Conservation (phyloP, 495 filamentous ascomycete species). For the Hypoxylon subgilvum region DNA sequence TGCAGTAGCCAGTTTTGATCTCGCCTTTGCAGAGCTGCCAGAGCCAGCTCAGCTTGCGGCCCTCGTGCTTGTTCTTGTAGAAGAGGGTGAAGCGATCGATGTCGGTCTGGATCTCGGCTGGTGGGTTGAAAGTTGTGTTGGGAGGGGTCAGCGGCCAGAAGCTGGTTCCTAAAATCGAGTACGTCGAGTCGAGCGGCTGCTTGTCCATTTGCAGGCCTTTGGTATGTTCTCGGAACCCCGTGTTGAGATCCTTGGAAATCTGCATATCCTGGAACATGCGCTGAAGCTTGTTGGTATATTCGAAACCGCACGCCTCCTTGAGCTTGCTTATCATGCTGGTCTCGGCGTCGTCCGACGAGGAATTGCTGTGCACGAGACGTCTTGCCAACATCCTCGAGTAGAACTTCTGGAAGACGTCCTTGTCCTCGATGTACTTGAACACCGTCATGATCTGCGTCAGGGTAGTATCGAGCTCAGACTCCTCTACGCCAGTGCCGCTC, state of each 20-base stretch:
- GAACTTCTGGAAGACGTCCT: conserved; percentile 99
- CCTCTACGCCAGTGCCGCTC: conserved; percentile 86
- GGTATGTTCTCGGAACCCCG: conserved; percentile 69
- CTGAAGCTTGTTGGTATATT: conserved; percentile 99
- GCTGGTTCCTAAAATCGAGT: conserved; percentile 90
- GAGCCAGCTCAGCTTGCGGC: conserved; percentile 94
- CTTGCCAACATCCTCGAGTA: conserved; percentile 97
- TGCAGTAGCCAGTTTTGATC: conserved; percentile 90
- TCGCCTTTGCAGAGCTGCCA: conserved; percentile 99
- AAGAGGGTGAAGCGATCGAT: conserved; percentile 88
- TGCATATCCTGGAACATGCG: conserved; percentile 99
- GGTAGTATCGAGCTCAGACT: conserved; percentile 88
- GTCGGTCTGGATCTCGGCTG: conserved; percentile 80
- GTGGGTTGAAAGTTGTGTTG: conserved; percentile 82
- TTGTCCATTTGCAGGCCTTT: conserved; percentile 53
- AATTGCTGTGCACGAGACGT: conserved; percentile 90
- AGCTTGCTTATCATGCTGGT: conserved; percentile 99
- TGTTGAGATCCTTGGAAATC: conserved; percentile 95
- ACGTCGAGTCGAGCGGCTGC: conserved; percentile 74
- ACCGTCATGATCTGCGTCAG: conserved; percentile 98
- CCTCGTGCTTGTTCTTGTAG: conserved; percentile 94
- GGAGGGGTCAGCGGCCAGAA: conserved; percentile 95
- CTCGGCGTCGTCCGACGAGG: conserved; percentile 95
- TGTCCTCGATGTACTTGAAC: conserved; percentile 99
- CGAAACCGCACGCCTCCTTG: conserved; percentile 97